A percentile compares a stretch with the other conserved stretches of the same genome.
Evolutionary conservation across 257 asterid genomes (phyloP).

Genomic region (Plantago elongata): DNA sequence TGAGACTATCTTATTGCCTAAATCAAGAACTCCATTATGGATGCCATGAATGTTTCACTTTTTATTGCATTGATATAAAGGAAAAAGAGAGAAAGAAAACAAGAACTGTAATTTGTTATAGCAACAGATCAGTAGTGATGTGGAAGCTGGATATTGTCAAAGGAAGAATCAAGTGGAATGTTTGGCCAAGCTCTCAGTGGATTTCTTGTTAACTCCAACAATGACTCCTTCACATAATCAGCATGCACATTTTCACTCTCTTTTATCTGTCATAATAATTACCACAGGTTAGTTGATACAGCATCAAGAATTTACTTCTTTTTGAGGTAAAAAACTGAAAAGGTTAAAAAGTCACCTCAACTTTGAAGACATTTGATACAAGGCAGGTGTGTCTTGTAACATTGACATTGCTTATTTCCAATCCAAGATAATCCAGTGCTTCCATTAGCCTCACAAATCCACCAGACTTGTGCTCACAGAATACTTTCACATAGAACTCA

Average conservation of each 20-base stretch:
- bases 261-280: slow-evolving; percentile 28
- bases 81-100: neutral
- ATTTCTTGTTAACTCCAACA: slow-evolving; percentile 47
- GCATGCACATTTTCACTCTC: slow-evolving; percentile 45
- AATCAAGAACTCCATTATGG: no score
- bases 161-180: slow-evolving; percentile 20
- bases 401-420: slow-evolving; percentile 51
- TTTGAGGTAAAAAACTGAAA: no score
- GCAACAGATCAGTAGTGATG: neutral
- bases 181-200: slow-evolving; percentile 33
- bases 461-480: slow-evolving; percentile 54
- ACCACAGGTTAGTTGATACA: neutral
- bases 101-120: no score
- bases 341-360: slow-evolving; percentile 35
- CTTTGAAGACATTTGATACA: slow-evolving; percentile 55
- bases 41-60: neutral
- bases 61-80: neutral
- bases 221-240: slow-evolving; percentile 46
- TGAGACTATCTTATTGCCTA: no score
- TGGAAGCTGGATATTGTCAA: slow-evolving; percentile 16
- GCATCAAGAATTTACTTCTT: no score
- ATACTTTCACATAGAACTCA: slow-evolving; percentile 50
- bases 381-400: slow-evolving; percentile 49
- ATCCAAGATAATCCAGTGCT: slow-evolving; percentile 46
- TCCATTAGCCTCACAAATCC: slow-evolving; percentile 55